These are phyloP conservation scores for Fusarium concolor DNA, from an alignment of 2,329 filamentous ascomycete species.

Conservation along the genomic window DNA sequence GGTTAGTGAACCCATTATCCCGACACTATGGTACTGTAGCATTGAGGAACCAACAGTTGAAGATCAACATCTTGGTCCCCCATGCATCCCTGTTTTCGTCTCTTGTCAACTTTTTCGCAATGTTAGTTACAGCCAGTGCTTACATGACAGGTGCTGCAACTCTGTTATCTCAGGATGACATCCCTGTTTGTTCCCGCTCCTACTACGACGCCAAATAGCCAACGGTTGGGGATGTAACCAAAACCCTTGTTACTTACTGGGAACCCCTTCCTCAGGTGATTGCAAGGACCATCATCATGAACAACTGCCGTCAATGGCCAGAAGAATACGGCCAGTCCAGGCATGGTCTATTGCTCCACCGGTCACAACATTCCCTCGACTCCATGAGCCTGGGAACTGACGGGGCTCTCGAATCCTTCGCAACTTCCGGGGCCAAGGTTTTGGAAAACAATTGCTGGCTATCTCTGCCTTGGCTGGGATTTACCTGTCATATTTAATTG, in stretches of 20 bases:
- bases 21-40: slow-evolving; percentile 4
- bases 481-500: not conserved
- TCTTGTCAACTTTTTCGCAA: not conserved
- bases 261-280: not conserved
- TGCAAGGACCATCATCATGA: not conserved
- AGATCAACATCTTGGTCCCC: slow-evolving; percentile 23
- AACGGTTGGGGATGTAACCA: slow-evolving; percentile 15
- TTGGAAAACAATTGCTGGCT: not conserved
- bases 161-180: not conserved
- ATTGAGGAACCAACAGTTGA: slow-evolving; percentile 5
- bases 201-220: not conserved
- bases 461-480: not conserved
- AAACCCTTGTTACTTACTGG: not conserved
- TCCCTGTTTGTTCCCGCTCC: slow-evolving; percentile 1
- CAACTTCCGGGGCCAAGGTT: no score
- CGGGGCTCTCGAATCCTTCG: no score
- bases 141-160: not conserved
- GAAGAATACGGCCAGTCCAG: not conserved
- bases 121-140: not conserved
- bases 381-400: no score
- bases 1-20: not conserved
- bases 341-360: not conserved
- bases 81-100: not conserved
- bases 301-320: slow-evolving; percentile 9
- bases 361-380: not conserved